A percentile compares a stretch with the other conserved stretches of the same genome.
Conservation (phyloP, 2,329 filamentous ascomycete genomes). For the Verticillium klebahnii region DNA sequence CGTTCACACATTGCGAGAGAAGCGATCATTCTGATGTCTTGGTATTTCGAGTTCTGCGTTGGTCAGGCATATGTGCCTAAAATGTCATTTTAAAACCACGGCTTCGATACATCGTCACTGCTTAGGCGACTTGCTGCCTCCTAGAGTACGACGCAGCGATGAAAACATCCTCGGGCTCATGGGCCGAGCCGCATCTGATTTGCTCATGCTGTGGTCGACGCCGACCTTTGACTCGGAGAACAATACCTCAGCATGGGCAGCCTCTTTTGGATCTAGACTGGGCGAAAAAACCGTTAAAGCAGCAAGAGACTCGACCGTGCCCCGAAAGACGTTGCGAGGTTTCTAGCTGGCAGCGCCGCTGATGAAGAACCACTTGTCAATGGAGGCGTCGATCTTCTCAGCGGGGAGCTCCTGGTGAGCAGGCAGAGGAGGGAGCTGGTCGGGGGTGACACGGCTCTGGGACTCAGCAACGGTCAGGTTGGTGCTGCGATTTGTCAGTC, state of each 20-base stretch:
- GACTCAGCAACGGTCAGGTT: constrained; percentile 77
- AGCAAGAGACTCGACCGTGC: not conserved
- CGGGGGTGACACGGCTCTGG: constrained; percentile 62
- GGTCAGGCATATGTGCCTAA: not conserved
- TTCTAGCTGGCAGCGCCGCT: constrained; percentile 73
- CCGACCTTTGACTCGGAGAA: not conserved
- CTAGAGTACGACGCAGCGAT: not conserved
- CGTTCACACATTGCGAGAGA: not conserved
- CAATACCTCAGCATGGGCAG: not conserved
- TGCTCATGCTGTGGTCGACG: not conserved
- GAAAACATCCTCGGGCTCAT: not conserved
- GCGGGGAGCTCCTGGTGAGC: constrained; percentile 73
- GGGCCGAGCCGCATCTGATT: not conserved
- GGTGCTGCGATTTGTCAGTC: constrained; percentile 52
- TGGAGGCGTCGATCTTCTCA: constrained; percentile 88
- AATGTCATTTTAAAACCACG: not conserved
- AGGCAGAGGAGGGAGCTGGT: constrained; percentile 73
- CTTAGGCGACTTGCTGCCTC: not conserved
- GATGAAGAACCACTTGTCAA: constrained; percentile 99
- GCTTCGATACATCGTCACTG: not conserved
- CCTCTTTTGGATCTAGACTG: not conserved
- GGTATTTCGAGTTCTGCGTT: not conserved
- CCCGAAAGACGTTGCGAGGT: not conserved
- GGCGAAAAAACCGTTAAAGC: not conserved
- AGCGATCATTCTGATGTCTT: not conserved